Evolutionary conservation across 2,329 filamentous ascomycete species (phyloP), one percentile per base, ranked within the genome.

Genomic region (Microdochium bolleyi): DNA sequence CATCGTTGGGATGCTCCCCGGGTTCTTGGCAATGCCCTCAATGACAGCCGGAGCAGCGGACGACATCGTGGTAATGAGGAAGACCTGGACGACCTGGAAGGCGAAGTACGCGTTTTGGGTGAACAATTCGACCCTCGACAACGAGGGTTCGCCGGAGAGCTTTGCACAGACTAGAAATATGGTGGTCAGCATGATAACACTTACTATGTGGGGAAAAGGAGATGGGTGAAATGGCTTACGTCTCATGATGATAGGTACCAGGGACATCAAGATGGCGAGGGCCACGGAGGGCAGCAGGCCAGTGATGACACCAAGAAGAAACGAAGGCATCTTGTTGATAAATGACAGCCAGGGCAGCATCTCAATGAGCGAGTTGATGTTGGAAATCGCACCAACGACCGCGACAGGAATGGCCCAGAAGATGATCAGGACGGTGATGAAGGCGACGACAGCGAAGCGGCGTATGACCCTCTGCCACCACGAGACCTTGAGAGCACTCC

Each of bases 81-180:
- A 97, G 48, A 96, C 89, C 66, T 97, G 92, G 21, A 96, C 78
- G 46, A 97, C 83, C 67, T 94, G 89, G 73, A 95, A 95, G 48
- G 80, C 83, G 63, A 96, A 99, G 75, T 95, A 97, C 60, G 84
- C 88, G 63, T 92, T 94, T 65, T 97, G 90, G 0, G 89, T 91
- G 54, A 90, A 91, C 9, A 97, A 75, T 68, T 99, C 94, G 16
- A 95, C 84, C 11, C 87, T 80, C 1, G 90, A 86, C 7, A 83
- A 69, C 1, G 89, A 94, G 1, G 91, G 89, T 56, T 88, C 88
- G 52, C 94, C 94, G 48, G 88, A 80, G 34, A 88, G 69, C 66
- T 84, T 92, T 57, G 92, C 92, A 66, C 89, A 87, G 49, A 88
- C 80, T 86, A 49, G 32, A 50, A 1, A 22, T 11, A 9, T 24